Evolutionary conservation across 768 basidiomycete species (phyloP).

Genomic region (Mycena filopes): DNA sequence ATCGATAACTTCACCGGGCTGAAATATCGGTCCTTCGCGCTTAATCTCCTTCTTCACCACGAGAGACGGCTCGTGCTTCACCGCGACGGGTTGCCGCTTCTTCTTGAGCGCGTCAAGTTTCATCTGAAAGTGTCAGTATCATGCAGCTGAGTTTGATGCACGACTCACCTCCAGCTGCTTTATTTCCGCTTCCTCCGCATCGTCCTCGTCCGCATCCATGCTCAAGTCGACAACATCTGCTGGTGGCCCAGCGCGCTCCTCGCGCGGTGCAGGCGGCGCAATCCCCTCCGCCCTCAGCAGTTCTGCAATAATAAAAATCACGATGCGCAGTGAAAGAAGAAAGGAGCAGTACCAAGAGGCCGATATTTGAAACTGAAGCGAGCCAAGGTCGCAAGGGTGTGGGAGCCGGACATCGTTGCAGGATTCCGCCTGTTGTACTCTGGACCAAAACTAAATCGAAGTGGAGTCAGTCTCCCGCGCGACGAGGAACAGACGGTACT

Average conservation of each 20-base stretch:
- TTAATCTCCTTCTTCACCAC: slow-evolving; percentile 26
- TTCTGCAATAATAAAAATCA: background rate
- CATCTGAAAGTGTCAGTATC: background rate
- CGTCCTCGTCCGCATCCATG: slow-evolving; percentile 12
- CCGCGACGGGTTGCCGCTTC: background rate
- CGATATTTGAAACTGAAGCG: slow-evolving; percentile 24
- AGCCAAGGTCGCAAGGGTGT: background rate
- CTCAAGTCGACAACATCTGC: slow-evolving; percentile 13
- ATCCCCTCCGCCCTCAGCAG: slow-evolving; percentile 20
- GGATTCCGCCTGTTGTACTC: background rate
- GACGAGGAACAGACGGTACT: background rate
- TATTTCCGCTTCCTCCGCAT: slow-evolving; percentile 8
- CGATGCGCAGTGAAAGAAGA: background rate
- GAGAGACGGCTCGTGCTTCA: slow-evolving; percentile 6
- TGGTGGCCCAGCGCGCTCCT: background rate
- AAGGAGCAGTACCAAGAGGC: slow-evolving; percentile 13
- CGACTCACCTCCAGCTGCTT: slow-evolving; percentile 16
- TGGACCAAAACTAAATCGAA: slow-evolving; percentile 8
- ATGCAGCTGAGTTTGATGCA: background rate
- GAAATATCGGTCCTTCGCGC: slow-evolving; percentile 1
- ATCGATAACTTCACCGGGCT: slow-evolving; percentile 24
- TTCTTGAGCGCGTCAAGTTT: slow-evolving; percentile 13
- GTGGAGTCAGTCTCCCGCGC: background rate
- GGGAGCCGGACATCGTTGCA: background rate
- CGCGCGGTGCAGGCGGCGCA: background rate